A percentile compares a stretch with the other conserved stretches of the same genome.
Evolutionary conservation across 75 land plant species (phyloP).

Genomic region (Pseudotsuga menziesii): DNA sequence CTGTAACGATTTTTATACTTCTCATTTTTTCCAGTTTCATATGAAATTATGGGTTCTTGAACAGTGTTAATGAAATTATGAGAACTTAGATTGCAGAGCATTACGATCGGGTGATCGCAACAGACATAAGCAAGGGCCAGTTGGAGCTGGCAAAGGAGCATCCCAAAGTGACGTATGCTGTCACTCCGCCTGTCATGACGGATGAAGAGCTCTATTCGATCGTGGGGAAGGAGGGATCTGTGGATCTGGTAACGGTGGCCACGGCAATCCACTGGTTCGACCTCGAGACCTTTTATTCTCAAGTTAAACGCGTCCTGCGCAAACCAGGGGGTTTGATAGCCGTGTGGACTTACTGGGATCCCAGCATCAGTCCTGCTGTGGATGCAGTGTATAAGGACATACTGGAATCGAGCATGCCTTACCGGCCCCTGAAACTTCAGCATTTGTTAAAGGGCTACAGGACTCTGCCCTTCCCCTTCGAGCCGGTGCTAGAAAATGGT

Average conservation of each 20-base stretch:
- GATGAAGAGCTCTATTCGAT: background rate
- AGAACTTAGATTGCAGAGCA: conserved; percentile 20
- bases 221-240: conserved; percentile 16
- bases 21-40: too few relatives aligned
- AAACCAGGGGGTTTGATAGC: conserved; percentile 25
- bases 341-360: conserved; percentile 17
- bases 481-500: conserved; percentile 9
- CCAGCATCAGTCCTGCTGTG: background rate
- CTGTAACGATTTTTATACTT: background rate
- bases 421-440: too few relatives aligned
- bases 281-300: conserved; percentile 22
- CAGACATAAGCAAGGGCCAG: conserved; percentile 25
- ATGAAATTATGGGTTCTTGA: too few relatives aligned
- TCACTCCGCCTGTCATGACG: background rate
- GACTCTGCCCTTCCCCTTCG: too few relatives aligned
- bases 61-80: background rate
- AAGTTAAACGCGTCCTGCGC: conserved; percentile 20
- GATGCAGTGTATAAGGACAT: too few relatives aligned
- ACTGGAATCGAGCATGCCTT: too few relatives aligned
- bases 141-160: conserved; percentile 16
- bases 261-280: conserved; percentile 43
- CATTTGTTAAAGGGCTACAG: too few relatives aligned
- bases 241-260: conserved; percentile 34
- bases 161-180: conserved; percentile 17
- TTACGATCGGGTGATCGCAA: conserved; percentile 30